Evolutionary conservation across 176 grass and related monocot species (phyloP).

Genomic region (Tillandsia leiboldiana): DNA sequence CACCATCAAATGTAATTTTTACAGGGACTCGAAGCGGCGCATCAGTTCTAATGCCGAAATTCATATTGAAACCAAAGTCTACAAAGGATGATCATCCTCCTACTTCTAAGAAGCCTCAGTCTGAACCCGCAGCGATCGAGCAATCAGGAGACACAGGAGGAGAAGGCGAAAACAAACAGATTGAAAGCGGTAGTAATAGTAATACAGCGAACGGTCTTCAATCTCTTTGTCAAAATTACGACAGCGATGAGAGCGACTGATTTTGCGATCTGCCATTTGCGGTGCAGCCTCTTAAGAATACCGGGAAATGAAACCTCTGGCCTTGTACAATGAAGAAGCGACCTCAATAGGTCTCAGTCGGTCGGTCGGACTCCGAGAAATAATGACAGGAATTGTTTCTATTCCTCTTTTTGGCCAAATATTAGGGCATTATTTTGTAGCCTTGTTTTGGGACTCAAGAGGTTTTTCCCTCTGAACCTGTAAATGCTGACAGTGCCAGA

Average conservation of each 20-base stretch:
- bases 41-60: neutral
- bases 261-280: neutral
- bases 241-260: conserved; percentile 2
- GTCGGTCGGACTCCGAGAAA: too few species aligned
- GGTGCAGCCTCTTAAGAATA: neutral
- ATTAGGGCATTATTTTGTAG: too few species aligned
- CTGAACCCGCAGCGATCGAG: neutral
- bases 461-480: too few species aligned
- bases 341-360: too few species aligned
- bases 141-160: neutral
- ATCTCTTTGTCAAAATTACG: neutral
- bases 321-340: too few species aligned
- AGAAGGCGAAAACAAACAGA: neutral
- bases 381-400: too few species aligned
- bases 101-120: neutral
- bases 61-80: conserved; percentile 1
- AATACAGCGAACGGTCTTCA: neutral
- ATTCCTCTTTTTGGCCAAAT: too few species aligned
- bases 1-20: neutral
- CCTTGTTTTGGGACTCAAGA: too few species aligned
- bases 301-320: too few species aligned
- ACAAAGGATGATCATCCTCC: neutral
- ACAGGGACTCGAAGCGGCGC: neutral
- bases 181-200: neutral
- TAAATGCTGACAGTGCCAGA: too few species aligned